Base-by-base conservation (phyloP, 129 eudicot species). In the Saussurea involucrata region DNA sequence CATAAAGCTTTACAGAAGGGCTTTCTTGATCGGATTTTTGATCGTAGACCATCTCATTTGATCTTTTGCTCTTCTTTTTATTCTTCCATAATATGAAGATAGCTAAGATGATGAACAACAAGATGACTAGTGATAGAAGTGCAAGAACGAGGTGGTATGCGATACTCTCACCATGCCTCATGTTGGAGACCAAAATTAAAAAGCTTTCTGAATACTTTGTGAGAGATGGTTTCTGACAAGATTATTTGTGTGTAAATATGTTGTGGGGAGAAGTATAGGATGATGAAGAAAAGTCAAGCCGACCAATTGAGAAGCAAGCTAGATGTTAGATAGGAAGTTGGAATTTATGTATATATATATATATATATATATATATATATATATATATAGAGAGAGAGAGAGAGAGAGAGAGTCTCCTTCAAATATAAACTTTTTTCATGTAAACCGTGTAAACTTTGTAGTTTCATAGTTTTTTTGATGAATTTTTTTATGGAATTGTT, bases 61-160 rank as follows among this genome's bases (percentile, higher is more conserved):
- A 72, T 13, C 57, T 55, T 37, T 32, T 40, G 6, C 64, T 79
- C 61, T 74, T 80, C 76, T 83, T 81, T 74, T 83, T 81, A 57
- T 76, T 81, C 76, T 82, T 89, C 82, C 87, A 91, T 36, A 79
- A 69, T 72, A 89, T 24, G 79, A 77, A 46, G 63, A 94, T 72
- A 12, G 75, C 49, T 29, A 85, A 31, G 73, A 83, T 67, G 15
- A 69, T 80, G 66, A 91, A 87, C 36, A 87, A 36, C 10, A 86
- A 2, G 20, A 86, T 31, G 15, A 79, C 65, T 20, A 86, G 24
- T 2, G 91, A 86, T n/a, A 87, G 90, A 49, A 87, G 17, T 69
- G 84, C 84, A 25, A 91, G 76, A 74, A 57, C 71, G 24, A 80
- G 24, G 60, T 83, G 69, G 70, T 87, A 93, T 24, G 80, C 78